A percentile compares a stretch with the other conserved stretches of the same genome.
Evolutionary conservation across 2,329 filamentous ascomycete genomes (phyloP).

Genomic region (Penicillium concentricum): DNA sequence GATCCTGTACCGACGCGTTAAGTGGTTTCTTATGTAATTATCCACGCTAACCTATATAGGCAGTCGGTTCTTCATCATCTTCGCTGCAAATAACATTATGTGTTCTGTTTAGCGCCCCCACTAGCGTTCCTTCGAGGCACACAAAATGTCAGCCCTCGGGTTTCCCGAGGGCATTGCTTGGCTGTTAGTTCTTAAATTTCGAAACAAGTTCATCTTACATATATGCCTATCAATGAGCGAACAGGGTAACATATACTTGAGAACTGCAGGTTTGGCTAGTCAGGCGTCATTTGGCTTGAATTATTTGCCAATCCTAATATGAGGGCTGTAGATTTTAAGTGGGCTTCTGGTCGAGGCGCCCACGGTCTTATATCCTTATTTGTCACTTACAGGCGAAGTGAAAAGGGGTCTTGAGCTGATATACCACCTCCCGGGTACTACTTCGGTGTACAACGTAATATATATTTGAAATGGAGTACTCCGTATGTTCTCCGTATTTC

Average conservation of each 20-base stretch:
- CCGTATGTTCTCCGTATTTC: too few species aligned
- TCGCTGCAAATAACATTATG: background rate
- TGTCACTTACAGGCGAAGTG: background rate
- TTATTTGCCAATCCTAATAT: background rate
- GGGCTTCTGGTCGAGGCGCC: background rate
- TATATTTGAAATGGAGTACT: background rate
- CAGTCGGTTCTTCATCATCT: background rate
- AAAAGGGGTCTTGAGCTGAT: background rate
- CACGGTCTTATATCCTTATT: background rate
- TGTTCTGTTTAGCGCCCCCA: background rate
- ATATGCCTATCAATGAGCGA: background rate
- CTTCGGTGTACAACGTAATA: background rate
- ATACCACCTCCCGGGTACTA: background rate
- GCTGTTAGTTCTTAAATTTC: background rate
- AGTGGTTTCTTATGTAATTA: constrained; percentile 30
- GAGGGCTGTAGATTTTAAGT: background rate
- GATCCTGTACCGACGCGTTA: constrained; percentile 30
- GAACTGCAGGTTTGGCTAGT: background rate
- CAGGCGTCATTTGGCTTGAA: too few species aligned
- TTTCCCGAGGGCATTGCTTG: background rate
- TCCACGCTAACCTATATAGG: background rate
- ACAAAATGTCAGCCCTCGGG: background rate
- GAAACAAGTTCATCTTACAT: background rate
- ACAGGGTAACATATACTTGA: background rate
- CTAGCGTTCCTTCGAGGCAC: background rate